Conservation (phyloP, 331 rosid species). For the Stylosanthes scabra region DNA sequence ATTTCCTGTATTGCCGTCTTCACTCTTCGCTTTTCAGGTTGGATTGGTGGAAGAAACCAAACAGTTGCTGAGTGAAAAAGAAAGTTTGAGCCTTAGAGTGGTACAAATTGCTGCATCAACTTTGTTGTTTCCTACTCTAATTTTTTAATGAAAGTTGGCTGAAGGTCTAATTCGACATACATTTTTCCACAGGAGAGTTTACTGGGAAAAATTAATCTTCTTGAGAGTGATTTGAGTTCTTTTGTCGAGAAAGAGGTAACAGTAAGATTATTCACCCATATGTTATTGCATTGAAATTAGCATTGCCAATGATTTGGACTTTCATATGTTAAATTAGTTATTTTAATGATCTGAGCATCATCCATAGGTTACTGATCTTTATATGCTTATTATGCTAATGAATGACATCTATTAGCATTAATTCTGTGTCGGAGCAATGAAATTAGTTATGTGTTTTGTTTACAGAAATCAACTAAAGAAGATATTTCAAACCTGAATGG, state of each 20-base stretch:
- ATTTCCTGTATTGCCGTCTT: slow-evolving; percentile 30
- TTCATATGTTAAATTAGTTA: slow-evolving; percentile 24
- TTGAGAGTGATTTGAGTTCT: slow-evolving; percentile 61
- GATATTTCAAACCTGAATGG: slow-evolving; percentile 53
- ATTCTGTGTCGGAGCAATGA: not conserved
- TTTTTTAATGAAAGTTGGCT: slow-evolving; percentile 27
- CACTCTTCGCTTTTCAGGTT: slow-evolving; percentile 53
- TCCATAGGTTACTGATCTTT: slow-evolving; percentile 12
- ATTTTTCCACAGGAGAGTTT: slow-evolving; percentile 65
- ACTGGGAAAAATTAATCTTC: slow-evolving; percentile 57
- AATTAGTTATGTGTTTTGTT: slow-evolving; percentile 33
- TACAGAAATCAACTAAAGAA: slow-evolving; percentile 66
- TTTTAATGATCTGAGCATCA: not conserved
- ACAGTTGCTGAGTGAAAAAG: slow-evolving; percentile 58
- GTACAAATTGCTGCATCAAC: slow-evolving; percentile 43
- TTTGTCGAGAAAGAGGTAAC: slow-evolving; percentile 67
- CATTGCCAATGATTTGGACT: slow-evolving; percentile 26
- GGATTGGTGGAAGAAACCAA: slow-evolving; percentile 53
- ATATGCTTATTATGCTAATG: not conserved
- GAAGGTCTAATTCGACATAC: slow-evolving; percentile 36
- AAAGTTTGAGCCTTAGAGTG: slow-evolving; percentile 50
- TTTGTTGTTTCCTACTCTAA: slow-evolving; percentile 1
- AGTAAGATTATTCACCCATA: not conserved
- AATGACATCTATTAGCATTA: not conserved
- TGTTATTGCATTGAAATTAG: slow-evolving; percentile 4